A percentile compares a stretch with the other conserved stretches of the same genome.
Conservation (phyloP, 331 rosid species). For the Rhamnella rubrinervis region DNA sequence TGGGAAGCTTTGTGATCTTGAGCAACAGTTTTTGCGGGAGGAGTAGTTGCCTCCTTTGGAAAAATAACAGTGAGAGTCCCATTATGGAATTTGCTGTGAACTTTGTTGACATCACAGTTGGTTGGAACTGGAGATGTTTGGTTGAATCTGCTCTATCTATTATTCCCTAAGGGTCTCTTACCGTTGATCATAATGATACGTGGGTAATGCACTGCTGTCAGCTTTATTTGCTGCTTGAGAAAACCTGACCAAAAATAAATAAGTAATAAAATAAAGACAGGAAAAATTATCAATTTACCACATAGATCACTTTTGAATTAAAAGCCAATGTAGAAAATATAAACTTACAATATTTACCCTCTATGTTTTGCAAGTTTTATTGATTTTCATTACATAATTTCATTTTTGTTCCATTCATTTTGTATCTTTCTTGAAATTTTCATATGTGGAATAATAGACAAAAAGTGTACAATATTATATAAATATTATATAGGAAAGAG, state of each 20-base stretch:
- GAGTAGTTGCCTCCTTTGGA: constrained; percentile 21
- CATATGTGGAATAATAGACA: too few relatives aligned
- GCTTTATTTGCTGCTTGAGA: constrained; percentile 29
- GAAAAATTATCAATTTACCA: neutral
- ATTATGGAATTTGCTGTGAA: constrained; percentile 29
- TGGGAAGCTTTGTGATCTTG: constrained; percentile 4
- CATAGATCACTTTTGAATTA: neutral
- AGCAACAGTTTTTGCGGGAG: constrained; percentile 14
- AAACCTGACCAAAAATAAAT: constrained; percentile 30
- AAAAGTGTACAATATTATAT: too few relatives aligned
- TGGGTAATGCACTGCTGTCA: constrained; percentile 8
- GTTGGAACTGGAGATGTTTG: constrained; percentile 33
- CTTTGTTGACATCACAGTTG: constrained; percentile 18
- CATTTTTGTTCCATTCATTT: too few relatives aligned
- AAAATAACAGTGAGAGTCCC: constrained; percentile 42
- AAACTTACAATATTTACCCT: neutral
- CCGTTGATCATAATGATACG: constrained; percentile 28
- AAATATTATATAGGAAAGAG: too few relatives aligned
- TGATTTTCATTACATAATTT: too few relatives aligned
- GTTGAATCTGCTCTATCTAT: constrained; percentile 35
- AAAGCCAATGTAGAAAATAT: neutral
- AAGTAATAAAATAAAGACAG: neutral
- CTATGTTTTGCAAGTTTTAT: too few relatives aligned
- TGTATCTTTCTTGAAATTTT: too few relatives aligned
- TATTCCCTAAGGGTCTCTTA: constrained; percentile 30